A percentile compares a stretch with the other conserved stretches of the same genome.
Evolutionary conservation across 305 asterid genomes (phyloP).

Genomic region (Solanum aculeatissimum): DNA sequence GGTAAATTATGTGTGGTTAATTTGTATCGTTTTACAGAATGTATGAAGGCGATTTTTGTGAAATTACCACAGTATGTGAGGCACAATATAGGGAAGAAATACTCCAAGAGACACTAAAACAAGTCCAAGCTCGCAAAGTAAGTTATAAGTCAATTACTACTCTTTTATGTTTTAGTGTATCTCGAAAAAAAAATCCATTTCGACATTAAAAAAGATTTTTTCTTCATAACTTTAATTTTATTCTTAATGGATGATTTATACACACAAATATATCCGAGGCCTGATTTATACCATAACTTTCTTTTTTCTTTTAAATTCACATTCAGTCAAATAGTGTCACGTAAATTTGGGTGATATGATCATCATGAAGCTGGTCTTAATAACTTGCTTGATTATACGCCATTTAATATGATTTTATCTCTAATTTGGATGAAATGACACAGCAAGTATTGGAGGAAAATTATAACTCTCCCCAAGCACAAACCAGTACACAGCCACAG

Average conservation of each 20-base stretch:
- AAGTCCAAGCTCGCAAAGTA: slow-evolving; percentile 56
- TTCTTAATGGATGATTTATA: not conserved
- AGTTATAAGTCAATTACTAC: too few relatives aligned
- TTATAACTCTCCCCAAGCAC: slow-evolving; percentile 27
- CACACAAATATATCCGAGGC: not conserved
- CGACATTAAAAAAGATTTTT: not conserved
- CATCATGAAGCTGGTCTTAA: not conserved
- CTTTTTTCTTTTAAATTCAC: not conserved
- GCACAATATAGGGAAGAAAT: slow-evolving; percentile 69
- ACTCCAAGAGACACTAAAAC: slow-evolving; percentile 60
- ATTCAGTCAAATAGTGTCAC: not conserved
- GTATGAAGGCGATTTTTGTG: slow-evolving; percentile 61
- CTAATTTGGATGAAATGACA: not conserved
- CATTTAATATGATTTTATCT: not conserved
- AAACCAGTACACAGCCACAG: slow-evolving; percentile 33
- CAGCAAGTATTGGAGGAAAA: slow-evolving; percentile 61
- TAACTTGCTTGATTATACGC: not conserved
- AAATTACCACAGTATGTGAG: slow-evolving; percentile 43
- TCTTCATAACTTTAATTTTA: not conserved
- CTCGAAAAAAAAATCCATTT: not conserved
- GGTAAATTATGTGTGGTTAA: not conserved
- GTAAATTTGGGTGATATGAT: not conserved
- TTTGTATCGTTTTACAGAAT: slow-evolving; percentile 19
- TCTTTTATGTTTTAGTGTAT: too few relatives aligned
- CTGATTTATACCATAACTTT: not conserved